phyloP scores from a whole-genome alignment of 106 monocot species.

The Acanthochlamys bracteata region DNA sequence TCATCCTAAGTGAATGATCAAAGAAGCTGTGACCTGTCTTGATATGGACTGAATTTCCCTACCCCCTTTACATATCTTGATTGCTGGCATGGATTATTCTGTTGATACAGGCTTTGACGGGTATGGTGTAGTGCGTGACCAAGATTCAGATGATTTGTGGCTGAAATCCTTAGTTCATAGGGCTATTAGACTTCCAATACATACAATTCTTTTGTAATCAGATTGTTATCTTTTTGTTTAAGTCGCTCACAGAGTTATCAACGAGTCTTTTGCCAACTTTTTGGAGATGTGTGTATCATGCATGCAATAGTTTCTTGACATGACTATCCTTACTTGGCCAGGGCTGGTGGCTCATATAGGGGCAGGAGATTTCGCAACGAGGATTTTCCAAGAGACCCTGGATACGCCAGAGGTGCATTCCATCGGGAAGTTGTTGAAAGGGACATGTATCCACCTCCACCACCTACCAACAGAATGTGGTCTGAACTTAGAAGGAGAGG shows the following conservation, averaged over 20 bases:
- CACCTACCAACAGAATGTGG: constrained; percentile 43
- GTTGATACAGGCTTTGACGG: constrained; percentile 99
- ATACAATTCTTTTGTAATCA: no score
- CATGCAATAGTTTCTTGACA: not conserved
- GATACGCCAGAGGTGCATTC: constrained; percentile 41
- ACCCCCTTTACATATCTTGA: constrained; percentile 43
- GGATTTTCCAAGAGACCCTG: constrained; percentile 49
- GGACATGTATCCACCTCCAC: constrained; percentile 51
- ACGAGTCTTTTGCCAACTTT: not conserved
- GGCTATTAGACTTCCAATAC: no score
- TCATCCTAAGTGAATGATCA: constrained; percentile 62
- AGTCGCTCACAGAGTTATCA: not conserved
- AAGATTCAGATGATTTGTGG: constrained; percentile 68
- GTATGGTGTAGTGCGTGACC: constrained; percentile 61
- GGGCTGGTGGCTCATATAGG: constrained; percentile 71
- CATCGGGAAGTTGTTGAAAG: constrained; percentile 43
- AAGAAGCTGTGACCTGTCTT: constrained; percentile 56
- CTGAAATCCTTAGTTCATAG: not conserved
- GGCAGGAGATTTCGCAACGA: constrained; percentile 63
- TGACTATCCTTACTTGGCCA: constrained; percentile 23
- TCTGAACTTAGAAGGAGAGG: constrained; percentile 57
- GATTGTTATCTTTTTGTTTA: no score
- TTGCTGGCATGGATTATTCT: constrained; percentile 99
- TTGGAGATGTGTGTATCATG: not conserved
- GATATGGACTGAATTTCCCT: constrained; percentile 84